Conservation (phyloP, 345 rosid species). For the Camelina sativa region DNA sequence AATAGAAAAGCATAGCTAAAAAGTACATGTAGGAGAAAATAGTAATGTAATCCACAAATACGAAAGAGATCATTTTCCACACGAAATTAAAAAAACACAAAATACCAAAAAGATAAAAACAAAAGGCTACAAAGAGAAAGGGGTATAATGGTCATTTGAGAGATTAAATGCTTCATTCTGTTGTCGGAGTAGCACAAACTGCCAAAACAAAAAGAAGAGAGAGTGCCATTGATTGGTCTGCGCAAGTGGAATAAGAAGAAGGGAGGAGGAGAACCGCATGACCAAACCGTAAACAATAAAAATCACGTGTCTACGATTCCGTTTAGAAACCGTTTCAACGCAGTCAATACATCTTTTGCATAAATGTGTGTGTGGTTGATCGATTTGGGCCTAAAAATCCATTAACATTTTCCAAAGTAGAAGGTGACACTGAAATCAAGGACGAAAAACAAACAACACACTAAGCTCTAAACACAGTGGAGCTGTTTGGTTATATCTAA, state of each 20-base stretch:
- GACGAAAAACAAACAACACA: background rate
- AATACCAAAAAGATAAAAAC: background rate
- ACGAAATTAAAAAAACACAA: background rate
- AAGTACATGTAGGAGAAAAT: background rate
- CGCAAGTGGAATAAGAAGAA: background rate
- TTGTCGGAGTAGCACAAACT: background rate
- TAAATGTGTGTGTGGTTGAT: background rate
- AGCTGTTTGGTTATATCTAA: background rate
- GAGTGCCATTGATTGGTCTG: background rate
- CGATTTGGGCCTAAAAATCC: background rate
- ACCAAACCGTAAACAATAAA: conserved; percentile 21
- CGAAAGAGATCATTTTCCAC: background rate
- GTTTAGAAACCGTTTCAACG: conserved; percentile 11
- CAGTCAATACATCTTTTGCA: conserved; percentile 3
- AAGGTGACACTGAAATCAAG: background rate
- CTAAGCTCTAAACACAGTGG: background rate
- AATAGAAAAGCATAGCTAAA: background rate
- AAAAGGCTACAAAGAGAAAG: too few relatives aligned
- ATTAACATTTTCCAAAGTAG: background rate
- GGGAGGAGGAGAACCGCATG: conserved; percentile 8
- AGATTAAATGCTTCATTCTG: conserved; percentile 1
- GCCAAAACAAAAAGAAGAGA: background rate
- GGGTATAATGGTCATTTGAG: background rate
- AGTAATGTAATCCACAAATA: background rate
- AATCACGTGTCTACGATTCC: conserved; percentile 23